Evolutionary conservation across 1,284 basidiomycete species (phyloP).

Genomic region (Leccinum solheimii): DNA sequence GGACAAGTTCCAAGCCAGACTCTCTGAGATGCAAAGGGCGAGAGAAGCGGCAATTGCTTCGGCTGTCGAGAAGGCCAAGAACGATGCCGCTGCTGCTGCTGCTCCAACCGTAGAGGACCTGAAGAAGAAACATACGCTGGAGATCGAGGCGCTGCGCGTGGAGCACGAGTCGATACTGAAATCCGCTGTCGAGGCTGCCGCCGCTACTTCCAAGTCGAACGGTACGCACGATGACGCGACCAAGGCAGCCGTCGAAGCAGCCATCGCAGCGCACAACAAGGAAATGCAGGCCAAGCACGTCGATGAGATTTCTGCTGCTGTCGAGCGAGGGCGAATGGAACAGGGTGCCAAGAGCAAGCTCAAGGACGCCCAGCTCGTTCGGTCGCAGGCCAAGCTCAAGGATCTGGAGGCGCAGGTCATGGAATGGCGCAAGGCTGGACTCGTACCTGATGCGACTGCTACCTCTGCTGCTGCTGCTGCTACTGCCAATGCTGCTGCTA

Average conservation of each 20-base stretch:
- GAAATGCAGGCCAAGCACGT: constrained; percentile 47
- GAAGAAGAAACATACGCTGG: constrained; percentile 55
- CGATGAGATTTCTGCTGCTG: constrained; percentile 59
- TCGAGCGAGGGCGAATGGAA: constrained; percentile 68
- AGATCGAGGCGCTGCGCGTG: constrained; percentile 55
- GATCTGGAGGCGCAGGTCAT: constrained; percentile 63
- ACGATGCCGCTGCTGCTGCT: no score
- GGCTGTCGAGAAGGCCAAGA: no score
- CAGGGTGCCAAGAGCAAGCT: constrained; percentile 58
- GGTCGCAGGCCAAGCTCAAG: constrained; percentile 59
- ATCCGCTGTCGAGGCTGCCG: constrained; percentile 38
- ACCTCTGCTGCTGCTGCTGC: constrained; percentile 25
- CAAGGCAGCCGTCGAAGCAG: constrained; percentile 50
- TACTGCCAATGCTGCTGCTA: constrained; percentile 21
- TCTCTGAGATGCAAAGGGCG: no score
- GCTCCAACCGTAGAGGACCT: constrained; percentile 29
- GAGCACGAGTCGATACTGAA: constrained; percentile 59
- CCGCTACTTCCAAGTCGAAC: constrained; percentile 44
- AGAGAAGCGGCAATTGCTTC: no score
- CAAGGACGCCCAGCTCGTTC: constrained; percentile 66
- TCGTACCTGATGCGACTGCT: constrained; percentile 36
- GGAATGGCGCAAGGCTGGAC: constrained; percentile 52
- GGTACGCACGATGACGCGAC: constrained; percentile 33
- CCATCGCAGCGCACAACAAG: constrained; percentile 51
- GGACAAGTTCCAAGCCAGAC: no score